Evolutionary conservation across 1,284 basidiomycete species (phyloP).

Genomic region (Bondarzewia mesenterica): DNA sequence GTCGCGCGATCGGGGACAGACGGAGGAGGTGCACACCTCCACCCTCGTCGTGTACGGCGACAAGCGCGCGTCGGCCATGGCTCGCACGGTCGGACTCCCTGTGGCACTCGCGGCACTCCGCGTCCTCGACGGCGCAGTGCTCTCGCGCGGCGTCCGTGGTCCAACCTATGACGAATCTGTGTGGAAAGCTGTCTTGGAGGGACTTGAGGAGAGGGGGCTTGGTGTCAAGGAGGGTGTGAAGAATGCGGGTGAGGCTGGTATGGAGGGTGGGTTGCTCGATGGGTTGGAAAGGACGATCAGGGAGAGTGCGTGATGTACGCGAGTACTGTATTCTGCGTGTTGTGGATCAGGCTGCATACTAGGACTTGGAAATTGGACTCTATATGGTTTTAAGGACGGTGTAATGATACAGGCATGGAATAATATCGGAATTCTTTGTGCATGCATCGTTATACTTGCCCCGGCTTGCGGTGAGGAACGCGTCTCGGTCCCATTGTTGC

Average conservation of each 20-base stretch:
- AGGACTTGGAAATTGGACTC: too few species aligned
- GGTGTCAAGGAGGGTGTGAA: constrained; percentile 52
- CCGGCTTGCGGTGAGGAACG: too few species aligned
- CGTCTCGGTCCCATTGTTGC: too few species aligned
- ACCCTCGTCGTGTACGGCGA: constrained; percentile 71
- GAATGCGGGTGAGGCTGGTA: constrained; percentile 13
- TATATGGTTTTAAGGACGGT: too few species aligned
- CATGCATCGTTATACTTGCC: too few species aligned
- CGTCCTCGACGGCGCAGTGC: constrained; percentile 63
- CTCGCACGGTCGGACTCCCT: constrained; percentile 81
- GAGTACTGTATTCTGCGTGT: too few species aligned
- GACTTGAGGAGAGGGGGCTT: constrained; percentile 55
- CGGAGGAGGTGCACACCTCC: constrained; percentile 64
- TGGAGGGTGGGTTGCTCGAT: constrained; percentile 19
- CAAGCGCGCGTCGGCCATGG: constrained; percentile 71
- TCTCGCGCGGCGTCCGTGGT: constrained; percentile 56
- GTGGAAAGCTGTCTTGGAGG: constrained; percentile 53
- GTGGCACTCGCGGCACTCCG: constrained; percentile 72
- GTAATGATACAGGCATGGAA: too few species aligned
- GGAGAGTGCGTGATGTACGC: not conserved
- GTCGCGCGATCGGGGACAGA: constrained; percentile 29
- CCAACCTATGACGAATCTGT: constrained; percentile 51
- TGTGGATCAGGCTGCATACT: too few species aligned
- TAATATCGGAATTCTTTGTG: too few species aligned
- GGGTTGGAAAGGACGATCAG: constrained; percentile 12